Percentiles rank a stretch among this genome's conserved stretches.
Conservation (phyloP, 148 eudicot species). For the Spergularia bocconei region DNA sequence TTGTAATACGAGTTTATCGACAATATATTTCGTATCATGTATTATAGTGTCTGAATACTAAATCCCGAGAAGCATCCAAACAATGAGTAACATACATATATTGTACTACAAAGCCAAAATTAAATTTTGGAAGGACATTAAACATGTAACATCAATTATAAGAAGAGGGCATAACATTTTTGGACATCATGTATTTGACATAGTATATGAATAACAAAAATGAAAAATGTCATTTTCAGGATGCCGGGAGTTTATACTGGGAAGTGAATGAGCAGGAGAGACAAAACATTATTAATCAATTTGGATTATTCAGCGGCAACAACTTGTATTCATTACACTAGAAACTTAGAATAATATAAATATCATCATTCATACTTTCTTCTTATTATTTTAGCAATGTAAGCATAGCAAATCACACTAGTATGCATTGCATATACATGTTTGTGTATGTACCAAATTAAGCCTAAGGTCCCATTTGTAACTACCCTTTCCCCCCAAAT, state of each 20-base stretch:
- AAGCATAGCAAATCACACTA: not conserved
- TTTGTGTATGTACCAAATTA: slow-evolving; percentile 3
- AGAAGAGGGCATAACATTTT: not conserved
- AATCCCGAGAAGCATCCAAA: too few species aligned
- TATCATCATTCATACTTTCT: not conserved
- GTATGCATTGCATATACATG: slow-evolving; percentile 1
- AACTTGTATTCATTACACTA: slow-evolving; percentile 26
- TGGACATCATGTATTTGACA: not conserved
- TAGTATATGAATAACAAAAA: slow-evolving; percentile 2
- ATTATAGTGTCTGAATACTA: too few species aligned
- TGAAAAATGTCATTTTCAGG: slow-evolving; percentile 30
- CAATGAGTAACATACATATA: too few species aligned
- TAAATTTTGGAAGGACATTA: slow-evolving; percentile 8
- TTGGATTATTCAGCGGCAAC: slow-evolving; percentile 23
- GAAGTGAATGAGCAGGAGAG: slow-evolving; percentile 31
- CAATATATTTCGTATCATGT: too few species aligned
- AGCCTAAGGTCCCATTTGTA: slow-evolving; percentile 10
- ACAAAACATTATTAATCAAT: slow-evolving; percentile 30
- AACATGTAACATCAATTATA: not conserved
- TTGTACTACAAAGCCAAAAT: slow-evolving; percentile 7
- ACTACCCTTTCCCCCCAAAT: slow-evolving; percentile 6
- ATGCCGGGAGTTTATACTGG: slow-evolving; percentile 30
- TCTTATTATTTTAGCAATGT: not conserved
- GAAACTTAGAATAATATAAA: not conserved
- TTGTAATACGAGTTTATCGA: too few species aligned